These are phyloP conservation scores for Gremmenia infestans DNA, from an alignment of 2,329 filamentous ascomycete species.

Conservation along the genomic window DNA sequence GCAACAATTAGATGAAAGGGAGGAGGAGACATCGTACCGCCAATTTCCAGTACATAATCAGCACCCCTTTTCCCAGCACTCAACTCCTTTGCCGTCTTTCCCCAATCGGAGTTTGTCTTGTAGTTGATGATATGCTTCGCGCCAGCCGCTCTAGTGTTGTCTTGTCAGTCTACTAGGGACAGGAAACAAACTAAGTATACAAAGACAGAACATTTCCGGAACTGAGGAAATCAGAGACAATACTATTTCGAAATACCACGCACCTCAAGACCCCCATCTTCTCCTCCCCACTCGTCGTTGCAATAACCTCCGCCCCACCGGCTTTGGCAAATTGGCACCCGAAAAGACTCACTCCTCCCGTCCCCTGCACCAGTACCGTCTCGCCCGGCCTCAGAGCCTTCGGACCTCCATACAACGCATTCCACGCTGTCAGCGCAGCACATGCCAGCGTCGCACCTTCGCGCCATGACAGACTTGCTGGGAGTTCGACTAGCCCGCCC, in stretches of 20 bases:
- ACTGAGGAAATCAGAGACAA: too few species aligned
- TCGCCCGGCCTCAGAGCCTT: slow-evolving; percentile 27
- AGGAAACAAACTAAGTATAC: too few species aligned
- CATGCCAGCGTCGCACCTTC: slow-evolving; percentile 45
- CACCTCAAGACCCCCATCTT: slow-evolving; percentile 49
- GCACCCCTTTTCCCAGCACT: slow-evolving; percentile 33
- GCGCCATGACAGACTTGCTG: slow-evolving; percentile 38
- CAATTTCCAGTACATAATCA: slow-evolving; percentile 37
- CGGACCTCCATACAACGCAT: slow-evolving; percentile 43
- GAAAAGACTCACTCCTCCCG: slow-evolving; percentile 37
- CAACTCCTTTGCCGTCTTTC: slow-evolving; percentile 28
- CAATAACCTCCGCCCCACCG: slow-evolving; percentile 48
- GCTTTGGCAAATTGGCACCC: slow-evolving; percentile 40
- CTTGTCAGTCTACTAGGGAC: too few species aligned
- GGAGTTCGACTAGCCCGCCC: slow-evolving; percentile 47
- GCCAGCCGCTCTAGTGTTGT: slow-evolving; percentile 32
- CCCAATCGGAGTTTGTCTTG: slow-evolving; percentile 45
- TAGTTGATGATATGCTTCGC: slow-evolving; percentile 59
- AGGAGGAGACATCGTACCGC: slow-evolving; percentile 3
- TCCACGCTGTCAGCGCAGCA: slow-evolving; percentile 47
- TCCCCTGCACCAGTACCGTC: slow-evolving; percentile 37
- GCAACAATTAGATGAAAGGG: too few species aligned
- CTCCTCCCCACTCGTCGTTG: slow-evolving; percentile 52
- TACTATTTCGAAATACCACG: slow-evolving; percentile 28
- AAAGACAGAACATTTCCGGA: too few species aligned